phyloP scores from a whole-genome alignment of 495 filamentous ascomycete species.

The Letharia columbiana region DNA sequence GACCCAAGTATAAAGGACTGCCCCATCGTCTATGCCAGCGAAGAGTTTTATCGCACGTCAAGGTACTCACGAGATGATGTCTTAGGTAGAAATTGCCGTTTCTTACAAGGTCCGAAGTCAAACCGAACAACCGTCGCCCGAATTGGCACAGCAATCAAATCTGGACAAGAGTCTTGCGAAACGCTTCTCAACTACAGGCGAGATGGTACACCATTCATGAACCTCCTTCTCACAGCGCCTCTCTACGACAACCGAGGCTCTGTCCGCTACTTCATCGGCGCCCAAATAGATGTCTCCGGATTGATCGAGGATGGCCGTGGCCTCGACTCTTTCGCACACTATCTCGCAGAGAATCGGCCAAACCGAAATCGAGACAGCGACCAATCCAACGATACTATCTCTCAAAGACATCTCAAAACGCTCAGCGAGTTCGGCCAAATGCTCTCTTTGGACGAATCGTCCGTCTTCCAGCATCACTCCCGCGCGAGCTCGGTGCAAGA shows the following conservation, averaged over 20 bases:
- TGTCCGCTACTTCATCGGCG: conserved; percentile 53
- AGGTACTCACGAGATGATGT: conserved; percentile 53
- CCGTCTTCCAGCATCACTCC: conserved; percentile 19
- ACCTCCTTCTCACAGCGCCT: conserved; percentile 55
- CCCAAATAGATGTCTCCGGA: conserved; percentile 54
- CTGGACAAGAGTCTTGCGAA: conserved; percentile 49
- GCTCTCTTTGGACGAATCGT: conserved; percentile 24
- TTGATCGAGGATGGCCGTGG: conserved; percentile 49
- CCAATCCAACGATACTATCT: conserved; percentile 7
- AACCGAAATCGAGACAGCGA: conserved; percentile 25
- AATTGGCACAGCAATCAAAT: conserved; percentile 40
- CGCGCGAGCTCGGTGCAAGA: conserved; percentile 19
- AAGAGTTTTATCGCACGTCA: conserved; percentile 57
- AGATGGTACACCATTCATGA: conserved; percentile 62
- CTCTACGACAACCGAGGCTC: conserved; percentile 51
- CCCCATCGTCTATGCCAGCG: conserved; percentile 69
- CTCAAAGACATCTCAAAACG: conserved; percentile 16
- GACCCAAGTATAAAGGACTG: conserved; percentile 66
- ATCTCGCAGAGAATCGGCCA: conserved; percentile 23
- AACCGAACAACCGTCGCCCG: conserved; percentile 38
- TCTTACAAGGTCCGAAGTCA: conserved; percentile 55
- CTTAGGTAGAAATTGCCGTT: conserved; percentile 54
- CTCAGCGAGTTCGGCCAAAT: conserved; percentile 24
- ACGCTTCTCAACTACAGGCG: conserved; percentile 31
- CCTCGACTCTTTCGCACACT: conserved; percentile 45